Base-by-base conservation (phyloP, 371 early-diverging fungal species). In the Homolaphlyctis polyrhiza region DNA sequence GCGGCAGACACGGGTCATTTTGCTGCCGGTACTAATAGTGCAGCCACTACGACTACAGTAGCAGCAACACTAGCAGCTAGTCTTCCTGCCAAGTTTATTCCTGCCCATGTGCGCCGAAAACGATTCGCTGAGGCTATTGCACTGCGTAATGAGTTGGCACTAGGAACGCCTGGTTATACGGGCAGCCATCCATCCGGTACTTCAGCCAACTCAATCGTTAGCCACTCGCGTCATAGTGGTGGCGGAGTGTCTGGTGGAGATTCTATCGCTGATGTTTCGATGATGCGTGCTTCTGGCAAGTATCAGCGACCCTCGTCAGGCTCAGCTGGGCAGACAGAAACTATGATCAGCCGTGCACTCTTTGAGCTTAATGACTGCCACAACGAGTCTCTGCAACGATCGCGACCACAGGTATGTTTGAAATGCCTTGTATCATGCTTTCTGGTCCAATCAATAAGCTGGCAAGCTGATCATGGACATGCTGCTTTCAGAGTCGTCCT, bases 91-190 rank as follows among this genome's bases (percentile, higher is more conserved):
- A 27, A 33, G 4, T 55, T 55, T 25, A 55, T 55, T 55, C 55
- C 55, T 11, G 55, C 55, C 3, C 55, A 55, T 27, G n/a, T 55
- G 2, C 55, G 55, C 11, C 4, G 55, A 6, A 55, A 55, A 25
- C 35, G 55, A 2, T 55, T 55, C 32, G 55, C 28, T n/a, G 55
- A 55, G n/a, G 55, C 55, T n/a, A 33, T 55, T 2, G 55, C 55
- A 27, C 13, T 27, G 28, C 55, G 35, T 25, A 47, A 18, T 8
- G 47, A 47, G 18, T 11, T 18, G 39, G 8, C 39, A 18, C 39
- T 11, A 11, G 39, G 39, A 11, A 39, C 8, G 39, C 39, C 11
- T 8, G 11, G 11, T 18, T 11, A 11, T 39, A 18, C 39, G 8
- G 39, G 8, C 39, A 39, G 18, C 39, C 39, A 18, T 8, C 11